phyloP scores from a whole-genome alignment of 306 rosid genomes.

The Quercus aquifolioides region DNA sequence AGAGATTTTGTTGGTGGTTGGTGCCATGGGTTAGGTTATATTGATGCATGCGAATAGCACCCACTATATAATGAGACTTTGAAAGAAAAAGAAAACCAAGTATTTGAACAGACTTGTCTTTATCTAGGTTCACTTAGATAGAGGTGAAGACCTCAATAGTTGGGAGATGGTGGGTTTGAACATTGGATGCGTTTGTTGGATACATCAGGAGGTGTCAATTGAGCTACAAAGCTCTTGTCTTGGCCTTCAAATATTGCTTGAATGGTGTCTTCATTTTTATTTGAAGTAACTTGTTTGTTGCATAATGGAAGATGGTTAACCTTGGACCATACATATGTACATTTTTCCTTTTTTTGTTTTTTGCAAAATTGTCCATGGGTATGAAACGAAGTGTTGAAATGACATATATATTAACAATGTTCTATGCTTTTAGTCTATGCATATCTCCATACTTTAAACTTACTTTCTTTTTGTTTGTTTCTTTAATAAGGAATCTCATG shows the following conservation, averaged over 20 bases:
- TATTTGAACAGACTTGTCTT: neutral
- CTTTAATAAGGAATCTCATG: slow-evolving; percentile 72
- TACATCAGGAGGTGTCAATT: neutral
- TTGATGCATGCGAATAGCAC: neutral
- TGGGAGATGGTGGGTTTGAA: neutral
- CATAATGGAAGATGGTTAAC: neutral
- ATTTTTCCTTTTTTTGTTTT: no score
- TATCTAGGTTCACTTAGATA: neutral
- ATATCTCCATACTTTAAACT: neutral
- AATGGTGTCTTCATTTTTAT: neutral
- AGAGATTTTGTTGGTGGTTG: neutral
- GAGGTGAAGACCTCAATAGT: neutral
- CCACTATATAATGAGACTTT: neutral
- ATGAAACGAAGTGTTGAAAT: neutral
- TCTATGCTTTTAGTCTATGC: neutral
- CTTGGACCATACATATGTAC: neutral
- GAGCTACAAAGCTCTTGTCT: no score
- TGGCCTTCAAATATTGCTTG: neutral
- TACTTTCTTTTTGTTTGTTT: neutral
- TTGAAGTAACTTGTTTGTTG: neutral
- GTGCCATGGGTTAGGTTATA: neutral
- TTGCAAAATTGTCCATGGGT: neutral
- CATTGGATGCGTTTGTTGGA: no score
- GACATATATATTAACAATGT: neutral
- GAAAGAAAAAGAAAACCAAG: neutral